Percentiles rank a stretch among this genome's conserved stretches.
Evolutionary conservation across 2,329 filamentous ascomycete genomes (phyloP).

Genomic region (Aciculosporium take): DNA sequence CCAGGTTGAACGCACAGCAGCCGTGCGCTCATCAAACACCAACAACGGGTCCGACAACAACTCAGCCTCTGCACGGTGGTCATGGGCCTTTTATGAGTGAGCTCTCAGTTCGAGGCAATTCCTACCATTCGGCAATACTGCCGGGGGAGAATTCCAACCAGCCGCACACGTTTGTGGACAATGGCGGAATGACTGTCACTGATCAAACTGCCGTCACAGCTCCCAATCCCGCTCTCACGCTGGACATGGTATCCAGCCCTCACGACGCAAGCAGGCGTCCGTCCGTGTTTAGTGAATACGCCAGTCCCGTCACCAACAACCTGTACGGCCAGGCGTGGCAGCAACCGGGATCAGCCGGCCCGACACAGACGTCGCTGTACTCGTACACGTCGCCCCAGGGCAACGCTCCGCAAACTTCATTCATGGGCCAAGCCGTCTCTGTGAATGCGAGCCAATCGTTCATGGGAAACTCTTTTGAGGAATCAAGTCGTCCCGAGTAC

Average conservation of each 20-base stretch:
- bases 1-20: slow-evolving; percentile 15
- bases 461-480: slow-evolving; percentile 21
- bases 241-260: slow-evolving; percentile 32
- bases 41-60: slow-evolving; percentile 23
- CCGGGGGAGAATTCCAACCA: slow-evolving; percentile 26
- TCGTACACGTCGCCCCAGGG: slow-evolving; percentile 28
- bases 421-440: slow-evolving; percentile 18
- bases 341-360: slow-evolving; percentile 23
- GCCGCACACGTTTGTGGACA: slow-evolving; percentile 27
- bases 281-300: slow-evolving; percentile 33
- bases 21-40: slow-evolving; percentile 22
- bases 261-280: slow-evolving; percentile 32
- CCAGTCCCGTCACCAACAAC: slow-evolving; percentile 21
- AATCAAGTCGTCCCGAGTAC: slow-evolving; percentile 19
- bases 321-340: slow-evolving; percentile 33
- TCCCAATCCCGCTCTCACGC: slow-evolving; percentile 20
- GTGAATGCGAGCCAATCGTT: slow-evolving; percentile 21
- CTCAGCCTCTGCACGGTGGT: slow-evolving; percentile 17
- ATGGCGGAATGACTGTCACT: slow-evolving; percentile 19
- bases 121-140: slow-evolving; percentile 28
- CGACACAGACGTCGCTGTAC: slow-evolving; percentile 30
- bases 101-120: slow-evolving; percentile 27
- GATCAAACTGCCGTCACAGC: slow-evolving; percentile 21
- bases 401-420: slow-evolving; percentile 16
- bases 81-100: slow-evolving; percentile 26